Conservation (phyloP, 495 filamentous ascomycete species). For the Articulospora tetracladia region DNA sequence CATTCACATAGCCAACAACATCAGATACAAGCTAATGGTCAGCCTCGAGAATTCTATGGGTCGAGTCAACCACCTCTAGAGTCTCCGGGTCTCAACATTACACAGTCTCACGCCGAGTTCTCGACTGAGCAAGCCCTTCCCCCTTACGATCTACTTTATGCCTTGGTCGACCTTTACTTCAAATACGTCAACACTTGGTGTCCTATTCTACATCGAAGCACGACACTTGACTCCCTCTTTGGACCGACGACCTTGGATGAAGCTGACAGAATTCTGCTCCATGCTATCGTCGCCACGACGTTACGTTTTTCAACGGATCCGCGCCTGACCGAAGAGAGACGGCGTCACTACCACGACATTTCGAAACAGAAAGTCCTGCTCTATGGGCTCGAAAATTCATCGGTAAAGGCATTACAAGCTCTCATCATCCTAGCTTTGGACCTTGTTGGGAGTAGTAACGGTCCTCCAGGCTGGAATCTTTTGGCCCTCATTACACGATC, state of each 20-base stretch:
- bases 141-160: constrained; percentile 79
- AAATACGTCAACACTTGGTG: constrained; percentile 88
- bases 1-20: constrained; percentile 11
- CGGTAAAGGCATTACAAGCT: constrained; percentile 81
- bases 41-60: constrained; percentile 36
- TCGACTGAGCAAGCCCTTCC: constrained; percentile 69
- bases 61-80: constrained; percentile 34
- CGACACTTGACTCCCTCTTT: constrained; percentile 79
- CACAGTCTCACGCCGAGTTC: constrained; percentile 25
- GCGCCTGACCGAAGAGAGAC: constrained; percentile 64
- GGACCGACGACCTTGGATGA: constrained; percentile 70
- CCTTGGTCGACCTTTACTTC: constrained; percentile 82
- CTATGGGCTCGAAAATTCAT: constrained; percentile 74
- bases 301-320: constrained; percentile 75
- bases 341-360: constrained; percentile 68
- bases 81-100: constrained; percentile 40
- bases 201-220: constrained; percentile 78
- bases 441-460: constrained; percentile 43
- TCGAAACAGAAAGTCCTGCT: constrained; percentile 83
- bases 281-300: constrained; percentile 83
- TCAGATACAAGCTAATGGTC: constrained; percentile 12
- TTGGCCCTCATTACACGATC: constrained; percentile 81
- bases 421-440: constrained; percentile 62
- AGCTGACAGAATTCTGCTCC: constrained; percentile 71
- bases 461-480: constrained; percentile 83